These are phyloP conservation scores for Ogataea salicorniae DNA, from an alignment of 805 yeast species.

Conservation along the genomic window DNA sequence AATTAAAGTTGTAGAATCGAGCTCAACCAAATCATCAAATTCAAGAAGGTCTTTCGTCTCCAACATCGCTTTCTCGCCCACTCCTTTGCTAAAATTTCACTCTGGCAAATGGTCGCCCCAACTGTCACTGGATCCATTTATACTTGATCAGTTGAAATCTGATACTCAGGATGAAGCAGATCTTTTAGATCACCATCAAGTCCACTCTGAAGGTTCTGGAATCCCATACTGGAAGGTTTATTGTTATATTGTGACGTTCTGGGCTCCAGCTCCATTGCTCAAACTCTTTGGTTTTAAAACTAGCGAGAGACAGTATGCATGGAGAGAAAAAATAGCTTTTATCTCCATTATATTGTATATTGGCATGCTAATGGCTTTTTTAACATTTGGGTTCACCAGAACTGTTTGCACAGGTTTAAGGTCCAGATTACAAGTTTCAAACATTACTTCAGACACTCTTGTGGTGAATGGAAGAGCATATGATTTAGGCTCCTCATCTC, in stretches of 20 bases:
- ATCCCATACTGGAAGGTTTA: constrained; percentile 66
- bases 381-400: constrained; percentile 86
- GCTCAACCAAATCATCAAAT: background rate
- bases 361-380: constrained; percentile 76
- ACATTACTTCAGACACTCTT: constrained; percentile 55
- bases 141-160: background rate
- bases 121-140: too few species aligned
- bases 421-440: constrained; percentile 51
- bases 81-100: too few species aligned
- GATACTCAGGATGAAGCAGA: background rate
- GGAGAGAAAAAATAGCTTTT: constrained; percentile 94
- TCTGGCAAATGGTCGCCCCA: too few species aligned
- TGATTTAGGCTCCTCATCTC: constrained; percentile 60
- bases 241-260: constrained; percentile 77
- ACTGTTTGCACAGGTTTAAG: constrained; percentile 59
- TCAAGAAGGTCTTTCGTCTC: too few species aligned
- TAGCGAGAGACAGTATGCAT: constrained; percentile 83
- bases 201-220: background rate
- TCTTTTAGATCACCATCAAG: background rate
- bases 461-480: constrained; percentile 81
- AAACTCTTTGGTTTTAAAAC: constrained; percentile 70
- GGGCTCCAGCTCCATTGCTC: constrained; percentile 82
- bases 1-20: background rate
- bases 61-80: too few species aligned
- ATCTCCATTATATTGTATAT: constrained; percentile 66